A percentile compares a stretch with the other conserved stretches of the same genome.
Conservation (phyloP, 1,284 basidiomycete species). For the Psilocybe mexicana region DNA sequence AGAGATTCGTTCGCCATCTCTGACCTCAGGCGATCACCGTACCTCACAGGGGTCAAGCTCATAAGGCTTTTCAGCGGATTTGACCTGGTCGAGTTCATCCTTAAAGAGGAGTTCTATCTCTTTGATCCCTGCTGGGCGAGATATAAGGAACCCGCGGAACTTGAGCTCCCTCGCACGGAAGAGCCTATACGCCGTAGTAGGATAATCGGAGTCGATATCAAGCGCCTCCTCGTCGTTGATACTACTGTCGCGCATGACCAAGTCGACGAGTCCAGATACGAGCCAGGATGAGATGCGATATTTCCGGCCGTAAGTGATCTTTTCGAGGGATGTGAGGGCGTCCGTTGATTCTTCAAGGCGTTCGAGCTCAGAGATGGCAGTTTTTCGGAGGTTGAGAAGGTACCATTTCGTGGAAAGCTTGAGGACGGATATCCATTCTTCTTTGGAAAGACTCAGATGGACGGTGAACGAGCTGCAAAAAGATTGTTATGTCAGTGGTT, state of each 20-base stretch:
- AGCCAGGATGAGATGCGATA: constrained; percentile 18
- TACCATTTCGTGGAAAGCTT: constrained; percentile 25
- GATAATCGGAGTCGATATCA: constrained; percentile 2
- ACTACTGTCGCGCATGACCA: constrained; percentile 7
- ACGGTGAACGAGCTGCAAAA: no score
- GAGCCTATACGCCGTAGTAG: constrained; percentile 2
- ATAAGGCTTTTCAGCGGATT: constrained; percentile 2
- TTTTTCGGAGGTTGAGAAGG: constrained; percentile 17
- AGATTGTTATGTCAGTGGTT: not conserved
- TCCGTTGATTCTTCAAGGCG: no score
- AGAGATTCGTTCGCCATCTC: no score
- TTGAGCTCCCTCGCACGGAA: not conserved
- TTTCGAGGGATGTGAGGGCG: constrained; percentile 8
- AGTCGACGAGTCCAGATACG: constrained; percentile 6
- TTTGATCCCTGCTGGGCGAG: not conserved
- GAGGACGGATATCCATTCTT: constrained; percentile 25
- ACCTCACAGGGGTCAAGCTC: constrained; percentile 6
- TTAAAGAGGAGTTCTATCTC: constrained; percentile 1
- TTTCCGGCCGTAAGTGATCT: constrained; percentile 15
- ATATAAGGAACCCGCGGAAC: not conserved
- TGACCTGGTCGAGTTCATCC: not conserved
- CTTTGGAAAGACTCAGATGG: constrained; percentile 2
- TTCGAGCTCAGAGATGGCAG: constrained; percentile 16
- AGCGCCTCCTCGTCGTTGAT: constrained; percentile 18
- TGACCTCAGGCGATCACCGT: no score